phyloP scores from a whole-genome alignment of 1,139 yeast species.

The Saccharomyces hybrid region DNA sequence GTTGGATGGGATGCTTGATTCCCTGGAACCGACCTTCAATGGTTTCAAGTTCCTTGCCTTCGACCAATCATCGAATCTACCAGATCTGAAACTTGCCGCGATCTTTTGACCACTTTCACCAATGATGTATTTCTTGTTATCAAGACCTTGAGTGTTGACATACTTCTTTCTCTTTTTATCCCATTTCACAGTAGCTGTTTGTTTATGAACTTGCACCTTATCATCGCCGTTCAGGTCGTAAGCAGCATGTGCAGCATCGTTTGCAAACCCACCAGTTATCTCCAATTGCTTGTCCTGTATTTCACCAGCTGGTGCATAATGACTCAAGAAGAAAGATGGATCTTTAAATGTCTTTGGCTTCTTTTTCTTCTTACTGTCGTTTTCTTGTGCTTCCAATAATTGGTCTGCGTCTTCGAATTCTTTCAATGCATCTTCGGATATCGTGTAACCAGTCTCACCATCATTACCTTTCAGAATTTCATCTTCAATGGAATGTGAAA shows the following conservation, averaged over 20 bases:
- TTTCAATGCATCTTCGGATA: conserved; percentile 46
- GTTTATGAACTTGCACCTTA: conserved; percentile 51
- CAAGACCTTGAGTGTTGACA: conserved; percentile 71
- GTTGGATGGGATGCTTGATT: conserved; percentile 32
- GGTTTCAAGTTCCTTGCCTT: conserved; percentile 55
- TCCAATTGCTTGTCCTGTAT: conserved; percentile 79
- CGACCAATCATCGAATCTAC: conserved; percentile 89
- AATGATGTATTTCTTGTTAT: conserved; percentile 70
- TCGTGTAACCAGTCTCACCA: conserved; percentile 51
- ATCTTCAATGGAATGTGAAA: conserved; percentile 64
- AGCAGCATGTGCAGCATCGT: conserved; percentile 75
- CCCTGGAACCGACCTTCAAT: conserved; percentile 49
- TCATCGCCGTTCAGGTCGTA: conserved; percentile 84
- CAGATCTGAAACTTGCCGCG: conserved; percentile 88
- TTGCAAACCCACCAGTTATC: conserved; percentile 58
- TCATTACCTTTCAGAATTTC: conserved; percentile 51
- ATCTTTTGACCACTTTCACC: conserved; percentile 92
- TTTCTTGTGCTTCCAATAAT: conserved; percentile 33
- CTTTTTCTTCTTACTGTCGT: conserved; percentile 28
- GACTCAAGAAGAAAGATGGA: conserved; percentile 78
- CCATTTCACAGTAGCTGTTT: conserved; percentile 78
- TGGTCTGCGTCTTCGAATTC: conserved; percentile 61
- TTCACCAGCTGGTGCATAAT: conserved; percentile 75
- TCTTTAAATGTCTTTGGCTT: conserved; percentile 52
- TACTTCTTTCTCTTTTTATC: conserved; percentile 91